Evolutionary conservation across 225 moss, liverwort and hornwort species (phyloP).

Genomic region (Polytrichum formosum): DNA sequence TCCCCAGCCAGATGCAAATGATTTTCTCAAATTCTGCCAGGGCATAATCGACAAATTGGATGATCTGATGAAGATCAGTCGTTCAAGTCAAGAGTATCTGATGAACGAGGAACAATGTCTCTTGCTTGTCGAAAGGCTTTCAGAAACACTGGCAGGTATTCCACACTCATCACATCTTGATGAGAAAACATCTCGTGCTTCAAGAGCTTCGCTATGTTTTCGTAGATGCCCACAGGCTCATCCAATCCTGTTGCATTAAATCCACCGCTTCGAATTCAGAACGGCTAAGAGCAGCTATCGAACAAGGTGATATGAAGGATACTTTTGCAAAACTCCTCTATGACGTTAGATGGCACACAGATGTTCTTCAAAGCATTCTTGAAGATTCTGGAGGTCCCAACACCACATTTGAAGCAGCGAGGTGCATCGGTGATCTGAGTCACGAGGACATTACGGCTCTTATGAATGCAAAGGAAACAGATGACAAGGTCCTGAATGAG

Average conservation of each 20-base stretch:
- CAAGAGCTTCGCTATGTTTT: slow-evolving; percentile 11
- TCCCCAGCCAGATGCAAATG: too few species aligned
- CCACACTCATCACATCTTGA: background rate
- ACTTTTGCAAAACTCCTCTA: slow-evolving; percentile 7
- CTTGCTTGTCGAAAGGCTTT: slow-evolving; percentile 13
- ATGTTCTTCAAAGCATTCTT: slow-evolving; percentile 14
- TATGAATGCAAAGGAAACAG: too few species aligned
- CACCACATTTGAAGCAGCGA: background rate
- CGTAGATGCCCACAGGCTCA: slow-evolving; percentile 2
- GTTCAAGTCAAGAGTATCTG: background rate
- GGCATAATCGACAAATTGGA: too few species aligned
- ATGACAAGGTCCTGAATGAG: too few species aligned
- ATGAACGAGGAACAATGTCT: slow-evolving; percentile 14
- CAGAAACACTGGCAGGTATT: background rate
- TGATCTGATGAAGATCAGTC: too few species aligned
- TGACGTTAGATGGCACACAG: slow-evolving; percentile 14
- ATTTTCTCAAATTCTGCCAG: too few species aligned
- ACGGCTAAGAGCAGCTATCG: slow-evolving; percentile 12
- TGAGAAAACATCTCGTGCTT: slow-evolving; percentile 2
- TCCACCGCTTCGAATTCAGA: background rate
- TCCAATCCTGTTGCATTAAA: slow-evolving; percentile 12
- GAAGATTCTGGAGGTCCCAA: background rate
- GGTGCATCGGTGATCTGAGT: slow-evolving; percentile 4
- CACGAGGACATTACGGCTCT: background rate
- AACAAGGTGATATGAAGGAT: slow-evolving; percentile 21